These are phyloP conservation scores for Candida tallmaniae DNA, from an alignment of 805 yeast species.

Conservation along the genomic window DNA sequence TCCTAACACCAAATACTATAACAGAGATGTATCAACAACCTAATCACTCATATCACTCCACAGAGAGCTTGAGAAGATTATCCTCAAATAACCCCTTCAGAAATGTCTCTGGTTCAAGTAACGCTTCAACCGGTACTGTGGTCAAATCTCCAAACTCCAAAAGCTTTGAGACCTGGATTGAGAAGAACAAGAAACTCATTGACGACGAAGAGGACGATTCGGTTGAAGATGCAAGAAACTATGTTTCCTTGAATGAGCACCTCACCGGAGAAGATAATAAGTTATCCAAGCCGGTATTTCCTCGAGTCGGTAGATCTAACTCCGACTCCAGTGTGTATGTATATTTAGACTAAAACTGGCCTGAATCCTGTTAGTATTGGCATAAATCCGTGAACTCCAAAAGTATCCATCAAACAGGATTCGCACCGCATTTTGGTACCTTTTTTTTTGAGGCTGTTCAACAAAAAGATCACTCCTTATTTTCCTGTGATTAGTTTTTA, in stretches of 20 bases:
- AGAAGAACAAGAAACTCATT: slow-evolving; percentile 37
- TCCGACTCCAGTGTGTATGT: slow-evolving; percentile 16
- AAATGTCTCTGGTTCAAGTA: slow-evolving; percentile 17
- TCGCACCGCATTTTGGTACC: too few relatives aligned
- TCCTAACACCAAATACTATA: too few relatives aligned
- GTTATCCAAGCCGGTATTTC: slow-evolving; percentile 7
- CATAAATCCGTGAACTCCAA: too few relatives aligned
- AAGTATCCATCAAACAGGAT: too few relatives aligned
- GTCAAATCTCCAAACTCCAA: slow-evolving; percentile 19
- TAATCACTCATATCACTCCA: slow-evolving; percentile 28
- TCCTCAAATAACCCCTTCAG: slow-evolving; percentile 77
- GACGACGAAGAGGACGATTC: slow-evolving; percentile 28
- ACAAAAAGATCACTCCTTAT: too few relatives aligned
- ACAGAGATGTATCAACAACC: slow-evolving; percentile 43
- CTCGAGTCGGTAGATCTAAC: slow-evolving; percentile 10
- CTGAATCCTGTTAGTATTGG: too few relatives aligned
- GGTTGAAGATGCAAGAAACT: slow-evolving; percentile 12
- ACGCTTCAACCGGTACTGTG: slow-evolving; percentile 5
- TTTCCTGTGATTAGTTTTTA: too few relatives aligned
- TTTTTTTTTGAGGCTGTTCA: too few relatives aligned
- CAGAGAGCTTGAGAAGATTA: slow-evolving; percentile 39
- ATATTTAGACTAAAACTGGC: too few relatives aligned
- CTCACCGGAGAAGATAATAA: not conserved
- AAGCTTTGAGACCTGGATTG: slow-evolving; percentile 57
- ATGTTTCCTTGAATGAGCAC: slow-evolving; percentile 7